Percentiles rank a stretch among this genome's conserved stretches.
Evolutionary conservation across 2,329 filamentous ascomycete genomes (phyloP).

Genomic region (Cordyceps tenuipes): DNA sequence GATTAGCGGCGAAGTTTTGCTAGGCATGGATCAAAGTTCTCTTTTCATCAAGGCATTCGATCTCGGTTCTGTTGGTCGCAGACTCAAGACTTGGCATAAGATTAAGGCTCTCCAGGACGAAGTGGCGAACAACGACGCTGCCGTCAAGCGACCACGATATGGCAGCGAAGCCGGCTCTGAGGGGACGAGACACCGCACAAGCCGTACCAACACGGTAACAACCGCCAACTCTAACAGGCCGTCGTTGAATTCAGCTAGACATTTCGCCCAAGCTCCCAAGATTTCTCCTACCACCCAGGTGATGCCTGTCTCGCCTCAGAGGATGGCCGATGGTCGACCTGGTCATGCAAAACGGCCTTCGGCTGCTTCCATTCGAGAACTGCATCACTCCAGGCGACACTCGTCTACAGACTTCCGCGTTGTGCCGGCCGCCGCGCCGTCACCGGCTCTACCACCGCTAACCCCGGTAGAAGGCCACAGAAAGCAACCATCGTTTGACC

Average conservation of each 20-base stretch:
- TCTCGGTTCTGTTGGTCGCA: slow-evolving; percentile 78
- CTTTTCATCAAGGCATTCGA: slow-evolving; percentile 95
- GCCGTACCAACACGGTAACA: slow-evolving; percentile 50
- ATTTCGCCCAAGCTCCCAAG: slow-evolving; percentile 45
- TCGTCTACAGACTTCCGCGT: slow-evolving; percentile 72
- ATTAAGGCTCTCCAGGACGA: slow-evolving; percentile 89
- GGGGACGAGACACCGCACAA: slow-evolving; percentile 40
- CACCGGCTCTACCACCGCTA: slow-evolving; percentile 36
- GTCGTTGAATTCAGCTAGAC: slow-evolving; percentile 38
- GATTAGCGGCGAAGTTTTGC: slow-evolving; percentile 83
- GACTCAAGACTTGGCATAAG: slow-evolving; percentile 93
- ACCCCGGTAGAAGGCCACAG: slow-evolving; percentile 41
- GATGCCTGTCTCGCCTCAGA: slow-evolving; percentile 31
- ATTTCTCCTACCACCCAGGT: slow-evolving; percentile 36
- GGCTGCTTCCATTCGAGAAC: slow-evolving; percentile 70
- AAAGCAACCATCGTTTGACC: slow-evolving; percentile 62
- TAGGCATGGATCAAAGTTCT: slow-evolving; percentile 93
- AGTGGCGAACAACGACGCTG: slow-evolving; percentile 45
- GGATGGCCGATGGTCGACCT: slow-evolving; percentile 34
- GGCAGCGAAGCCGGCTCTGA: slow-evolving; percentile 53
- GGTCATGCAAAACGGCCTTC: slow-evolving; percentile 57
- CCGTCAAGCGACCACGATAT: slow-evolving; percentile 45
- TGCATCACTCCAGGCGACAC: slow-evolving; percentile 78
- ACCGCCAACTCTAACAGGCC: slow-evolving; percentile 37
- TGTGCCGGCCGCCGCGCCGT: slow-evolving; percentile 17